Evolutionary conservation across 305 asterid genomes (phyloP).

Genomic region (Fraxinus baroniana): DNA sequence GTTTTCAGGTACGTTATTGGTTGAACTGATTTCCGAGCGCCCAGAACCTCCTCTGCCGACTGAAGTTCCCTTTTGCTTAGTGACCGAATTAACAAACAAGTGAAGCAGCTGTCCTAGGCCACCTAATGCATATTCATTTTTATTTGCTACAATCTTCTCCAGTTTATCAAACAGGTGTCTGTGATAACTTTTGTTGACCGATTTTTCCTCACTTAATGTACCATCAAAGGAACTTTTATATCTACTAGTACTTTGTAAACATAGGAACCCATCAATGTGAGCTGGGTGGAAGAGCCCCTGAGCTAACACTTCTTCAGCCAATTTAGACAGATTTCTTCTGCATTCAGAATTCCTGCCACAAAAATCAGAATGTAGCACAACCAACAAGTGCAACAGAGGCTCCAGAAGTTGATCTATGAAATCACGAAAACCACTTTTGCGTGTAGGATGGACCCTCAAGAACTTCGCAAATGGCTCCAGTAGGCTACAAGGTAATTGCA

Average conservation of each 20-base stretch:
- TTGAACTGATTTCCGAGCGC: conserved; percentile 25
- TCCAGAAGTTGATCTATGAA: conserved; percentile 77
- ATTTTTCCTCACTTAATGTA: conserved; percentile 42
- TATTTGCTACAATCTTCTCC: conserved; percentile 61
- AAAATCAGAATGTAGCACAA: conserved; percentile 41
- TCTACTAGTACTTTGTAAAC: conserved; percentile 51
- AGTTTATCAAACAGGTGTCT: conserved; percentile 78
- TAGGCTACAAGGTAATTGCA: conserved; percentile 52
- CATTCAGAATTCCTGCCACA: conserved; percentile 35
- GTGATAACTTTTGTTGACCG: conserved; percentile 77
- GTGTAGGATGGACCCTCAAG: conserved; percentile 72
- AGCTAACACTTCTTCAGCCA: conserved; percentile 67
- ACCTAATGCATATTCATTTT: conserved; percentile 49
- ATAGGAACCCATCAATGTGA: conserved; percentile 78
- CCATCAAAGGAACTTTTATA: conserved; percentile 50
- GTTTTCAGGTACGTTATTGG: conserved; percentile 23
- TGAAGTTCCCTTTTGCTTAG: conserved; percentile 51
- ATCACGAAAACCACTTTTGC: conserved; percentile 64
- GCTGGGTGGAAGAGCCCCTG: conserved; percentile 84
- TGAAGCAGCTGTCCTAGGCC: conserved; percentile 77
- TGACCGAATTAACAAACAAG: conserved; percentile 58
- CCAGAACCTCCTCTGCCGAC: conserved; percentile 37
- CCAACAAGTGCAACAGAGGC: conserved; percentile 61
- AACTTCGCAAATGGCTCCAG: conserved; percentile 76
- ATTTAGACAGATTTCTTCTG: conserved; percentile 40